Base-by-base conservation (phyloP, 2,329 filamentous ascomycete genomes). In the Venturia effusa region DNA sequence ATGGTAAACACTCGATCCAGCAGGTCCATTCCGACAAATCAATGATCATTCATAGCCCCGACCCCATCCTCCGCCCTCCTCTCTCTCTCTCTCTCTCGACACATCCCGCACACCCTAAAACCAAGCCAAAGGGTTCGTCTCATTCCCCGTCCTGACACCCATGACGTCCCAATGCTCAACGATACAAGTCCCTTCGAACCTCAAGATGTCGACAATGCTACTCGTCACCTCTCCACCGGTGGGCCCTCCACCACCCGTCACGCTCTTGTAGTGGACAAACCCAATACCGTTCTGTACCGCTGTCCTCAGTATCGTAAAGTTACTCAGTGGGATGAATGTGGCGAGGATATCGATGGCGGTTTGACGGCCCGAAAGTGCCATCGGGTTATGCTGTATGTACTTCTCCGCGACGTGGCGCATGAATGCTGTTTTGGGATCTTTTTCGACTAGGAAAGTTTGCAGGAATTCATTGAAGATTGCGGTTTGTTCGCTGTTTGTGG, bases 381-480 rank as follows among this genome's bases (percentile, higher is more conserved):
- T 22, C 11, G 61, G 61, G 61, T 62, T 62, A 30, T 62, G 61
- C 37, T 62, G 43, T 27, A 62, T 62, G 61, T 62, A 62, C 27
- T 62, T 30, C 40, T 48, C 40, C 22, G 60, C 15, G 17, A 45
- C 60, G 60, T 61, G 60, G 40, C 34, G 22, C 10, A 61, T 39
- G 41, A 45, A 45, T 4, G 41, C 41, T 7, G 41, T 45, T 45
- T 45, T 45, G 5, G 41, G 41, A 17, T 45, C 41, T 17, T 17
- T 6, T 7, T 19, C 5, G 4, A 17, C 19, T 17, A 45, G n/a
- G n/a, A 45, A 45, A 19, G 41, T 45, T 7, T 6, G 8, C 19
- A 45, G 13, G n/a, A 45, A 45, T 22, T 45, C 6, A 17, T 7
- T 45, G 41, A 45, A 45, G 41, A 45, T 45, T 17, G 5, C 19